Evolutionary conservation across 345 rosid genomes (phyloP), one percentile per base, ranked within the genome.

Genomic region (Gynandropsis gynandra): DNA sequence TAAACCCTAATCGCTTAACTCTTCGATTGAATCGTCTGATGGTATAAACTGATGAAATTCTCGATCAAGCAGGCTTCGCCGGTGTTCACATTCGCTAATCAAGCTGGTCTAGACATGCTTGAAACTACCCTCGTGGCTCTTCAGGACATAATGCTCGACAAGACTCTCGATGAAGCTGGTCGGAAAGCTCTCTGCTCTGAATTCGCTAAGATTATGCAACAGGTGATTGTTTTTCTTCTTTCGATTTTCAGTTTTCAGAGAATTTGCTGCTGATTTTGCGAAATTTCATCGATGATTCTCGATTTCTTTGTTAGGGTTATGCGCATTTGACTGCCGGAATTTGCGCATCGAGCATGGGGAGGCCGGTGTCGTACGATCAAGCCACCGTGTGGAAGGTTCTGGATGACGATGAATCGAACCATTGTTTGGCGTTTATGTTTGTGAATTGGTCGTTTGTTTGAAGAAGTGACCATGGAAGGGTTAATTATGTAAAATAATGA

Each of bases 101-200:
- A 87, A 72, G 89, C 95, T 1, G 96, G 98, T 54, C 79, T 90
- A 10, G 96, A 87, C 73, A 90, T 90, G 96, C 89, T 90, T 1
- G 98, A 90, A 73, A 90, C 98, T 1, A 87, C 96, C 6, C 78
- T 90, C 7, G 80, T 90, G 21, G 81, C 95, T 34, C 96, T 87
- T 65, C 98, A 90, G 67, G 98, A 87, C 68, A 82, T 90, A 20
- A 81, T 72, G 80, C 79, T 90, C 11, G 96, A 90, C 74, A 87
- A 84, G 80, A 82, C 80, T 36, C 79, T 87, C 0, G 83, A 87
- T 19, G 96, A 87, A 62, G 65, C 80, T 38, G 92, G 95, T 16
- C 72, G 79, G 46, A 90, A 84, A 73, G 61, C 64, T 59, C 84
- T 87, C 14, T 90, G 82, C 73, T 66, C 77, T 0, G 95, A 83